Evolutionary conservation across 148 eudicot species (phyloP), one percentile per base, ranked within the genome.

Genomic region (Diospyros lotus): DNA sequence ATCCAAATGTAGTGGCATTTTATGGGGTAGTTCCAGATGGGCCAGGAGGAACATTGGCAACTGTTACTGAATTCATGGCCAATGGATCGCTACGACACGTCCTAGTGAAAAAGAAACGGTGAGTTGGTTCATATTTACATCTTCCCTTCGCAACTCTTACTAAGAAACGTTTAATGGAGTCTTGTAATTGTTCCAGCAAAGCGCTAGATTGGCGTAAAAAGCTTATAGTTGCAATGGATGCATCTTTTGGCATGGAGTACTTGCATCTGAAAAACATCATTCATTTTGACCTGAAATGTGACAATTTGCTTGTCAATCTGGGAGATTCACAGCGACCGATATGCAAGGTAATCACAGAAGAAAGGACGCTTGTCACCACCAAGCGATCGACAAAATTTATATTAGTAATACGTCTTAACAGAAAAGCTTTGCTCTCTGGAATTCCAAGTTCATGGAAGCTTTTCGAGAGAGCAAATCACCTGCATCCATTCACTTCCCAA

Each of bases 21-120:
- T 95, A 95, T 74, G 99, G 99, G 66, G 96, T 95, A 60, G 99
- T 93, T 70, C 99, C 97, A 56, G 96, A 95, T 81, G 97, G 96
- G 28, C 87, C 89, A 7, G 99, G 91, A 41, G 96, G 96, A 66
- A 90, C 97, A 69, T 78, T 95, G 80, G 97, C 99, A 40, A 95
- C 99, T 50, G 91, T 95, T 76, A 88, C 99, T 67, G 99, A 95
- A 64, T 95, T 72, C 79, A 90, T 95, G 99, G 89, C 87, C 28
- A 92, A 95, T 75, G 99, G 99, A 10, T 95, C 99, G 14, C 80
- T 95, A 50, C 83, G 96, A 76, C 88, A 84, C 87, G 97, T 87
- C 52, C 85, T 95, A 58, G 44, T 88, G 42, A 90, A 80, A 83
- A 93, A 93, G 82, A 90, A 87, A 53, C 79, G 96, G 97, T 89